These are phyloP conservation scores for Rhododendron molle DNA, from an alignment of 148 eudicot genomes.

Conservation along the genomic window DNA sequence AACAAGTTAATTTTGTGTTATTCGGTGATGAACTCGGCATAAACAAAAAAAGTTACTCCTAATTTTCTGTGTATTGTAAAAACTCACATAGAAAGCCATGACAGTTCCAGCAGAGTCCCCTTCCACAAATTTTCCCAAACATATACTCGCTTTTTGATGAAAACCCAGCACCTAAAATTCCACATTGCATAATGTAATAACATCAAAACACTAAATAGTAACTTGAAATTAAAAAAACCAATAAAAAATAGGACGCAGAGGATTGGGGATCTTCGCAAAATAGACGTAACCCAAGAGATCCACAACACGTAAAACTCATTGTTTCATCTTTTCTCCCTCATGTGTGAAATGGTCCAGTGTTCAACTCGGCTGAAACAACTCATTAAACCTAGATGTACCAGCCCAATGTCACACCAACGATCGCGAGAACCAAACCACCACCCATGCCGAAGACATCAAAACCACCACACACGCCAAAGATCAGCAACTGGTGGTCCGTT, in stretches of 20 bases:
- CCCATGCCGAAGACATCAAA: slow-evolving; percentile 7
- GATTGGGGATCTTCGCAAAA: too few relatives aligned
- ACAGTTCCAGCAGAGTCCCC: slow-evolving; percentile 94
- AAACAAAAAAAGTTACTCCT: too few relatives aligned
- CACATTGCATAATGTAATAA: background rate
- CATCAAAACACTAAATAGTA: background rate
- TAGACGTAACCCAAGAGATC: too few relatives aligned
- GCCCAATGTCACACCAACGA: slow-evolving; percentile 14
- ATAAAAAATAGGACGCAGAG: too few relatives aligned
- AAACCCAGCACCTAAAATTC: slow-evolving; percentile 76
- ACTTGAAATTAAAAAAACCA: background rate
- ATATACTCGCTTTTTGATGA: too few relatives aligned
- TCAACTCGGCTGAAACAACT: slow-evolving; percentile 62
- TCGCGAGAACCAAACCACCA: background rate
- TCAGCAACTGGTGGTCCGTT: too few relatives aligned
- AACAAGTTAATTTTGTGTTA: too few relatives aligned
- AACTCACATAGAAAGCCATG: slow-evolving; percentile 78
- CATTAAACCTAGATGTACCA: slow-evolving; percentile 47
- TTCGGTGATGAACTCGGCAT: too few relatives aligned
- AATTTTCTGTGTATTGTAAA: too few relatives aligned
- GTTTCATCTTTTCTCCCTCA: slow-evolving; percentile 42
- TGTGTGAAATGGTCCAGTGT: slow-evolving; percentile 48
- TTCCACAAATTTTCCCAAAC: slow-evolving; percentile 78
- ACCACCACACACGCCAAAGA: too few relatives aligned
- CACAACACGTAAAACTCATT: background rate